Base-by-base conservation (phyloP, 2,329 filamentous ascomycete species). In the Aspergillus brasiliensis region DNA sequence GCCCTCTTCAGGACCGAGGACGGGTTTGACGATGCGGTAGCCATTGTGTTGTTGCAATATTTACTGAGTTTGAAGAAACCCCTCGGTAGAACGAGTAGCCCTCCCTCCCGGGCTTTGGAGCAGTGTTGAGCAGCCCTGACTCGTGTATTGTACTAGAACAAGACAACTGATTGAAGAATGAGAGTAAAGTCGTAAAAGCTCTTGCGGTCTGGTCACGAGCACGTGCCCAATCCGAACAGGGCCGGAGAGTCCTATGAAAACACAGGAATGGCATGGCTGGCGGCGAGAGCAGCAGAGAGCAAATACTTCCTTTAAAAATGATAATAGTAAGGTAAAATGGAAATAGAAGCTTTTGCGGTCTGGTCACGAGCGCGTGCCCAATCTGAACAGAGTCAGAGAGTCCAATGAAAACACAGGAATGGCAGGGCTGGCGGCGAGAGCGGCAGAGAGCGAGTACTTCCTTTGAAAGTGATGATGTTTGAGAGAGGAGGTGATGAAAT, bases 221-320 rank as follows among this genome's bases (percentile, higher is more conserved):
- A 57, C 64, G 25, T 62, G 61, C 59, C 63, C 61, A 61, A 61
- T 59, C 59, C 59, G 57, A 61, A 58, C 60, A 38, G 56, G 62
- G 58, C 62, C 58, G 34, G 65, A 66, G 63, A 67, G 63, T 63
- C 65, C 60, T 62, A 63, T 67, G 62, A 56, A 38, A 34, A 58
- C 62, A 67, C 62, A 67, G 65, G 65, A 65, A 67, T 67, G 63
- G 62, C 62, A 66, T 57, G 62, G 49, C 63, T 57, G 62, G 63
- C 51, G 56, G 40, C 63, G 60, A 63, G 65, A 17, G 52, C 57
- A n/a, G 62, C 62, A 64, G 57, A 61, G 27, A 65, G 62, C 63
- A 58, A 59, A 60, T 60, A 53, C 57, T 25, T 58, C 19, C 57
- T 57, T 59, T 57, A 62, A n/a, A n/a, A n/a, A n/a, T n/a, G n/a